Conservation (phyloP, 2,329 filamentous ascomycete genomes). For the Cadophora malorum region DNA sequence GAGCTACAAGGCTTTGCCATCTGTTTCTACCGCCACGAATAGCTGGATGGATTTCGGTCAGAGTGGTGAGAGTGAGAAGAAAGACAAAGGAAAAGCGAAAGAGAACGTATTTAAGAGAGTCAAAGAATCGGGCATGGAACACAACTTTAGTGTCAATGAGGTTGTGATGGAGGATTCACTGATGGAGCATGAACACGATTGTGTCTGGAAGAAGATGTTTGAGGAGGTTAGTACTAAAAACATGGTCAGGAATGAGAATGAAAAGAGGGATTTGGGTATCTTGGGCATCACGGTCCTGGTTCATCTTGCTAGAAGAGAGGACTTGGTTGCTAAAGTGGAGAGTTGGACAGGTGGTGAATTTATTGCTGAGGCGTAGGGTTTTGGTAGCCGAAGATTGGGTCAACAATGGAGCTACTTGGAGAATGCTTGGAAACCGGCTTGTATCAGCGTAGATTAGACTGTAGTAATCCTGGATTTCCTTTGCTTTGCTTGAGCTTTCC, state of each 20-base stretch:
- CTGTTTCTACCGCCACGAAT: slow-evolving; percentile 1
- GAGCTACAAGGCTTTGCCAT: slow-evolving; percentile 1
- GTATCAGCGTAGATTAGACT: neutral
- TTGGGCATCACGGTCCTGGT: slow-evolving; percentile 39
- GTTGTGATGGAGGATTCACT: slow-evolving; percentile 3
- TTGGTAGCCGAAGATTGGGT: neutral
- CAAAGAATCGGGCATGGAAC: slow-evolving; percentile 3
- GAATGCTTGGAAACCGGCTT: neutral
- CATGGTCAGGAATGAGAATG: neutral
- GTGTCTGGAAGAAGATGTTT: slow-evolving; percentile 37
- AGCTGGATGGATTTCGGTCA: neutral
- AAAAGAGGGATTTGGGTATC: slow-evolving; percentile 26
- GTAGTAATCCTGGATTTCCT: slow-evolving; percentile 8
- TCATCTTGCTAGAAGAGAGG: slow-evolving; percentile 35
- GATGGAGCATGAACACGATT: slow-evolving; percentile 32
- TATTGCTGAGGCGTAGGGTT: neutral
- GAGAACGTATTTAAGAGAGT: neutral
- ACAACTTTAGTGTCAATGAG: slow-evolving; percentile 18
- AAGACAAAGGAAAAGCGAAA: neutral
- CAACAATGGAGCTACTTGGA: neutral
- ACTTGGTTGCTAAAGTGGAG: slow-evolving; percentile 37
- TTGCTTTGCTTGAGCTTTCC: neutral
- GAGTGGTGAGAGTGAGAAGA: neutral
- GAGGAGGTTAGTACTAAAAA: slow-evolving; percentile 15
- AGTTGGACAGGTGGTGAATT: slow-evolving; percentile 24